Conservation (phyloP, 2,329 filamentous ascomycete species). For the Pseudocercospora cruenta region DNA sequence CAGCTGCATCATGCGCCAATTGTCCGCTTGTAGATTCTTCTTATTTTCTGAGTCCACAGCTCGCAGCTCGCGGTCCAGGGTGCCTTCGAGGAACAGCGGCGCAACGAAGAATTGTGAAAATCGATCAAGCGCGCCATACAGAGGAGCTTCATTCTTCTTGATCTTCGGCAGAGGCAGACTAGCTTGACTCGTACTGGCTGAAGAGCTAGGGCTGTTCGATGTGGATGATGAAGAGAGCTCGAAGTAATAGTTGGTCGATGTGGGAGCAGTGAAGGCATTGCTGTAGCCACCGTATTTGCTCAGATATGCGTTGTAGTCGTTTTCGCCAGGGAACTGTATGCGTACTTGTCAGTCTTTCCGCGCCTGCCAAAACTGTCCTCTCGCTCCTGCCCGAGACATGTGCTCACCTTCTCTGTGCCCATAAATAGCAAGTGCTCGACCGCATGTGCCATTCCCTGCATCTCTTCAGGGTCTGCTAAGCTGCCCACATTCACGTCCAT, state of each 20-base stretch:
- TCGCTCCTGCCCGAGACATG: slow-evolving; percentile 7
- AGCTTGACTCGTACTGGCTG: slow-evolving; percentile 41
- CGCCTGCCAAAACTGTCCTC: neutral
- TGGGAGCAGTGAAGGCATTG: slow-evolving; percentile 91
- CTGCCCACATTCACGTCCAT: slow-evolving; percentile 96
- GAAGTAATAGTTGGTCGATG: slow-evolving; percentile 97
- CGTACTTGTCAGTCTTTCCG: slow-evolving; percentile 23
- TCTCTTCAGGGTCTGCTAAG: slow-evolving; percentile 87
- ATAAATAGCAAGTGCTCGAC: slow-evolving; percentile 97
- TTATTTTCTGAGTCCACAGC: slow-evolving; percentile 97
- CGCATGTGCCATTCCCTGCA: slow-evolving; percentile 94
- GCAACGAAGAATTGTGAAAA: slow-evolving; percentile 94
- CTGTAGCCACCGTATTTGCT: slow-evolving; percentile 87
- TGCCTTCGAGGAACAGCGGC: slow-evolving; percentile 82
- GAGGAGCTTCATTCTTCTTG: slow-evolving; percentile 55
- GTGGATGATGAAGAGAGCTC: slow-evolving; percentile 81
- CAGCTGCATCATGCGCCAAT: slow-evolving; percentile 84
- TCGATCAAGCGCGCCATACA: slow-evolving; percentile 83
- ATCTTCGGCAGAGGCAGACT: slow-evolving; percentile 41
- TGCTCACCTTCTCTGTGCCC: slow-evolving; percentile 84
- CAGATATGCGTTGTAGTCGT: slow-evolving; percentile 93
- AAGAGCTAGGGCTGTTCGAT: slow-evolving; percentile 54
- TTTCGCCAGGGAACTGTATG: slow-evolving; percentile 80
- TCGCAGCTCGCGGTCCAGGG: slow-evolving; percentile 81
- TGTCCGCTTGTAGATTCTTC: slow-evolving; percentile 91